A percentile compares a stretch with the other conserved stretches of the same genome.
Evolutionary conservation across 345 rosid species (phyloP).

Genomic region (Gossypium raimondii): DNA sequence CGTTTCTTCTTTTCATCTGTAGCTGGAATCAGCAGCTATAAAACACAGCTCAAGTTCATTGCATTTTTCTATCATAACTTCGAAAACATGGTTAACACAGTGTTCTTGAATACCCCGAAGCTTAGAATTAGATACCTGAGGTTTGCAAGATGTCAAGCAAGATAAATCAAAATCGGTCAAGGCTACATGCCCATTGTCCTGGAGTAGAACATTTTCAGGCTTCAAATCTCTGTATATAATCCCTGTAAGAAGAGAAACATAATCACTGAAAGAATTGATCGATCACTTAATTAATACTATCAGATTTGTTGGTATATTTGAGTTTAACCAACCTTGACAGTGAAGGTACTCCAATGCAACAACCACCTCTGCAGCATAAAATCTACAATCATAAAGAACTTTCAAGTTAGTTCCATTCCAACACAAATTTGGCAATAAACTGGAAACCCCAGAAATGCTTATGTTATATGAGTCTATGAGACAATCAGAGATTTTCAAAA

Average conservation of each 20-base stretch:
- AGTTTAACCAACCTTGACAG: slow-evolving; percentile 63
- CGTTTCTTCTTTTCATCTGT: slow-evolving; percentile 57
- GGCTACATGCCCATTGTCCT: slow-evolving; percentile 67
- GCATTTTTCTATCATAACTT: background rate
- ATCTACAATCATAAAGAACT: slow-evolving; percentile 39
- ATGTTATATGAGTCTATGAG: background rate
- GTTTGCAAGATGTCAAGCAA: slow-evolving; percentile 90
- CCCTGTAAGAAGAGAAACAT: slow-evolving; percentile 35
- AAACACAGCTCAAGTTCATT: slow-evolving; percentile 3
- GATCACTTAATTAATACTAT: background rate
- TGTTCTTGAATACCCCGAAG: slow-evolving; percentile 1
- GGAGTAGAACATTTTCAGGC: slow-evolving; percentile 86
- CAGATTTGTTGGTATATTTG: background rate
- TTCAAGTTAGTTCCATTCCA: slow-evolving; percentile 13
- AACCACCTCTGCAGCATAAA: slow-evolving; percentile 83
- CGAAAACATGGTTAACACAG: background rate
- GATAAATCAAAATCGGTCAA: slow-evolving; percentile 92
- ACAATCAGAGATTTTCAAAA: background rate
- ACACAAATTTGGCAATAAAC: background rate
- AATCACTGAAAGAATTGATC: background rate
- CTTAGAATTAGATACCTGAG: slow-evolving; percentile 48
- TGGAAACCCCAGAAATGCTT: background rate
- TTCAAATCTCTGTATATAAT: slow-evolving; percentile 87
- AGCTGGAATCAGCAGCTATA: slow-evolving; percentile 66
- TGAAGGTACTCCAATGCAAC: slow-evolving; percentile 95